Percentiles rank a stretch among this genome's conserved stretches.
phyloP scores from a whole-genome alignment of 1,284 basidiomycete species.

The Phaffia rhodozyma region DNA sequence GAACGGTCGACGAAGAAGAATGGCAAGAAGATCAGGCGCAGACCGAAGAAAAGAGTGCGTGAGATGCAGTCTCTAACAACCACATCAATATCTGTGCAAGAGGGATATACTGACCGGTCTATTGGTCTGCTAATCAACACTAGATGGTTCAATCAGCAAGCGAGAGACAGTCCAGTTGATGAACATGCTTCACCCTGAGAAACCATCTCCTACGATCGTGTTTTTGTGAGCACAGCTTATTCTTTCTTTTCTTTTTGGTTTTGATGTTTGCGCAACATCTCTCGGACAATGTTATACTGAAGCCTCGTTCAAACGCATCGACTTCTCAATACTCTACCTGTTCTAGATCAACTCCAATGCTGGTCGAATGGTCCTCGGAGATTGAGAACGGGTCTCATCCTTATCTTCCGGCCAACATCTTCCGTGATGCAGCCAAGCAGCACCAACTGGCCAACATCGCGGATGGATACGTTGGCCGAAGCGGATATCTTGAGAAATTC shows the following conservation, averaged over 20 bases:
- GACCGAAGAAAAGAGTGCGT: constrained; percentile 2
- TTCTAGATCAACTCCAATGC: constrained; percentile 21
- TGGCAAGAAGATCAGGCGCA: constrained; percentile 20
- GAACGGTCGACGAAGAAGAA: constrained; percentile 25
- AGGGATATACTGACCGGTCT: neutral
- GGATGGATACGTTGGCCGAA: constrained; percentile 27
- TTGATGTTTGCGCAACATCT: neutral
- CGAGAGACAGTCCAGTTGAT: neutral
- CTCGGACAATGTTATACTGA: neutral
- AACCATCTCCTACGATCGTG: constrained; percentile 22
- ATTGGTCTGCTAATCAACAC: neutral
- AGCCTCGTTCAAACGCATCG: constrained; percentile 14
- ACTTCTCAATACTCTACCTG: neutral
- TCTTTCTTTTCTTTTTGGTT: no score
- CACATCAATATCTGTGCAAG: neutral
- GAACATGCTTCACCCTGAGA: no score
- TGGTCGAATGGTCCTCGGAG: constrained; percentile 22
- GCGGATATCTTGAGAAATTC: constrained; percentile 26
- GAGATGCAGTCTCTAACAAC: neutral
- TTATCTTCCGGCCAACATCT: constrained; percentile 6
- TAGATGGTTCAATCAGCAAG: constrained; percentile 17
- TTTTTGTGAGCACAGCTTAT: constrained; percentile 30
- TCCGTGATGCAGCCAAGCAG: constrained; percentile 19
- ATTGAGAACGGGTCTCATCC: constrained; percentile 22
- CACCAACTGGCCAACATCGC: constrained; percentile 27